Evolutionary conservation across 805 yeast genomes (phyloP).

Genomic region (Hanseniaspora valbyensis): DNA sequence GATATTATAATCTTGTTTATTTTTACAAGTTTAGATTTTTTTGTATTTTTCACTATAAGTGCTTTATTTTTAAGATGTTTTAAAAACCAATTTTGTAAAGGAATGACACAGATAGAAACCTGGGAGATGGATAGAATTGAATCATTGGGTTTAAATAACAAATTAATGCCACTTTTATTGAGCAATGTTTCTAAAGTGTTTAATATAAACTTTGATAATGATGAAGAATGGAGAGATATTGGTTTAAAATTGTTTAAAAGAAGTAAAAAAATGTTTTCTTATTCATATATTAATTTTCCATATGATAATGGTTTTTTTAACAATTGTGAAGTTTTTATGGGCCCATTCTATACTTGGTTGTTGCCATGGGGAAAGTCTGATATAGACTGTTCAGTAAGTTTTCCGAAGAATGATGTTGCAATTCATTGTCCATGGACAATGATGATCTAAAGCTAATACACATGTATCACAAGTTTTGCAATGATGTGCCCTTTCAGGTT

Average conservation of each 20-base stretch:
- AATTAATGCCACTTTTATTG: constrained; percentile 37
- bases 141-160: constrained; percentile 45
- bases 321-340: constrained; percentile 46
- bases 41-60: constrained; percentile 51
- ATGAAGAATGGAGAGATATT: constrained; percentile 15
- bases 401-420: constrained; percentile 47
- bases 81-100: constrained; percentile 42
- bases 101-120: constrained; percentile 79
- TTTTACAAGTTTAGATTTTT: constrained; percentile 42
- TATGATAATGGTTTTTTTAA: constrained; percentile 57
- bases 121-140: constrained; percentile 87
- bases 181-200: constrained; percentile 37
- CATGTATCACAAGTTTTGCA: constrained; percentile 66
- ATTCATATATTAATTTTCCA: constrained; percentile 63
- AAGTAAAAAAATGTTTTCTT: constrained; percentile 35
- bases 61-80: constrained; percentile 53
- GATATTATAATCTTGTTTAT: constrained; percentile 49
- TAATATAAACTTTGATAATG: constrained; percentile 18
- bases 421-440: constrained; percentile 86
- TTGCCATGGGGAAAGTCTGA: constrained; percentile 59
- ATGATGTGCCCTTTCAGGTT: constrained; percentile 80
- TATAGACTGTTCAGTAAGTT: constrained; percentile 46
- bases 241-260: constrained; percentile 15
- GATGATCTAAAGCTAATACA: constrained; percentile 87
- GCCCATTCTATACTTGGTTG: constrained; percentile 54